phyloP scores from a whole-genome alignment of 345 rosid species.

The Camelina hispida region DNA sequence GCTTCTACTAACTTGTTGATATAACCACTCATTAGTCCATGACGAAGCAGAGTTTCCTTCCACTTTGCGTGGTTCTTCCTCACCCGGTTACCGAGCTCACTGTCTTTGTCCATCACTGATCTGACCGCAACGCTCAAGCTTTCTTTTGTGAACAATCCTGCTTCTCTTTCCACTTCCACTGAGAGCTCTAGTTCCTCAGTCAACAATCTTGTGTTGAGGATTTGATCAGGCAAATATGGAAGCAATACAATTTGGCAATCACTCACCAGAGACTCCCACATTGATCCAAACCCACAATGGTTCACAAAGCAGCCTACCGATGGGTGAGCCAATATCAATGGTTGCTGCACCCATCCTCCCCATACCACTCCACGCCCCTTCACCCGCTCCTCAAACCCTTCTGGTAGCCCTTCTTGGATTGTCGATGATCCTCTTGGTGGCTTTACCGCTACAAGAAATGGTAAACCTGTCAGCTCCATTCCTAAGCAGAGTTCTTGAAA shows the following conservation, averaged over 20 bases:
- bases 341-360: conserved; percentile 54
- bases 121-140: conserved; percentile 37
- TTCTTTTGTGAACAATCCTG: conserved; percentile 46
- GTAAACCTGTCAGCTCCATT: conserved; percentile 42
- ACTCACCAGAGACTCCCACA: conserved; percentile 54
- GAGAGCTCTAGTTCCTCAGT: conserved; percentile 51
- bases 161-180: conserved; percentile 48
- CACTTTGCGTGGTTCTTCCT: background rate
- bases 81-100: background rate
- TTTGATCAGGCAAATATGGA: conserved; percentile 52
- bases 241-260: conserved; percentile 50
- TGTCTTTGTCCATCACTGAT: conserved; percentile 45
- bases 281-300: conserved; percentile 53
- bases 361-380: conserved; percentile 44
- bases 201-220: conserved; percentile 50
- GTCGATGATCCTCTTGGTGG: conserved; percentile 49
- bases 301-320: conserved; percentile 51
- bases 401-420: conserved; percentile 51
- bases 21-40: background rate
- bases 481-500: conserved; percentile 42
- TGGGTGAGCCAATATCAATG: conserved; percentile 40
- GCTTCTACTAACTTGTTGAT: background rate
- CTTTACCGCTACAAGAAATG: conserved; percentile 47
- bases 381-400: conserved; percentile 48
- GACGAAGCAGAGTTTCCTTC: background rate